Evolutionary conservation across 345 rosid genomes (phyloP).

Genomic region (Cardamine chenopodiifolia): DNA sequence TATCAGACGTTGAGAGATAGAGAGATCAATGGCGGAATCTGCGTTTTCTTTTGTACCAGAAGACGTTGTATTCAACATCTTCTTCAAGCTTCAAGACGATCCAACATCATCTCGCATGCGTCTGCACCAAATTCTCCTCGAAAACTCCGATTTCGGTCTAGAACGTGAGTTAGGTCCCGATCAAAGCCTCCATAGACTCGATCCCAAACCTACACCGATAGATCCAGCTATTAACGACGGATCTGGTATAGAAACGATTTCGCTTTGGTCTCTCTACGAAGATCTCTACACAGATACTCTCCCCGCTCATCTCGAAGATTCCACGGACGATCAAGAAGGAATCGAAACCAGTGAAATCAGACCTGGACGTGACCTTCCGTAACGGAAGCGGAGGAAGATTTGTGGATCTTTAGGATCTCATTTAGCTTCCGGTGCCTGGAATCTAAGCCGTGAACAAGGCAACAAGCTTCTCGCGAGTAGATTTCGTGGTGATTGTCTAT

Average conservation of each 20-base stretch:
- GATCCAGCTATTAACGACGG: constrained; percentile 25
- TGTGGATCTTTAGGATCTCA: constrained; percentile 62
- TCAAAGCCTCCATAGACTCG: constrained; percentile 39
- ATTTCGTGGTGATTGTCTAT: constrained; percentile 79
- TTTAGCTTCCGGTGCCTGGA: constrained; percentile 74
- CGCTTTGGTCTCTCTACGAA: constrained; percentile 76
- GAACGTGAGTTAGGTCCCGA: constrained; percentile 93
- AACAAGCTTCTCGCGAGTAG: constrained; percentile 87
- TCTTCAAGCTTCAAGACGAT: constrained; percentile 86
- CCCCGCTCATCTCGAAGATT: constrained; percentile 49
- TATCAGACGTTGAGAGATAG: constrained; percentile 14
- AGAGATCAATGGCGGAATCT: constrained; percentile 48
- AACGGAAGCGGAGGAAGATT: constrained; percentile 54
- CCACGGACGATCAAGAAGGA: not conserved
- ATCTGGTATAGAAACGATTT: constrained; percentile 32
- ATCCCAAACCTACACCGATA: constrained; percentile 17
- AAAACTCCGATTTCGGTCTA: constrained; percentile 91
- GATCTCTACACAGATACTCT: constrained; percentile 79
- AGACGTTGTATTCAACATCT: constrained; percentile 76
- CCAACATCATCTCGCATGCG: constrained; percentile 78
- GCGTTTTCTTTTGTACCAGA: constrained; percentile 66
- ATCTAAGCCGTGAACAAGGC: constrained; percentile 83
- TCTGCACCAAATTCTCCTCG: constrained; percentile 83
- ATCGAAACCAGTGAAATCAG: constrained; percentile 36
- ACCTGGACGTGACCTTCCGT: constrained; percentile 38